Evolutionary conservation across 371 early-diverging fungal species (phyloP).

Genomic region (Mucor velutinosus): DNA sequence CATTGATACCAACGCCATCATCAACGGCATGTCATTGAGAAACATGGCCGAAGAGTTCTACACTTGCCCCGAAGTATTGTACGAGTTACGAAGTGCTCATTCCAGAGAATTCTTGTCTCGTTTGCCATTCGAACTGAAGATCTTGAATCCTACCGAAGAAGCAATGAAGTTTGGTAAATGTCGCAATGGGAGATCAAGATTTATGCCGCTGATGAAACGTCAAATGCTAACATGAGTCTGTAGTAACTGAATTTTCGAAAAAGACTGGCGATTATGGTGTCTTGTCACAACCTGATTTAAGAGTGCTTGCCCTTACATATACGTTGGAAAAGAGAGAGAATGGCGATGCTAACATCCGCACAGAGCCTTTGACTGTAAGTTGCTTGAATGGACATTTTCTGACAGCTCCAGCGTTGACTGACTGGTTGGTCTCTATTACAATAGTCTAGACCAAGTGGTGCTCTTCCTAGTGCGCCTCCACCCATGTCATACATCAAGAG

Average conservation of each 20-base stretch:
- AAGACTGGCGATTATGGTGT: conserved; percentile 92
- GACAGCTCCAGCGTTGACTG: too few relatives aligned
- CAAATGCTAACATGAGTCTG: background rate
- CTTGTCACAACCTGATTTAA: conserved; percentile 85
- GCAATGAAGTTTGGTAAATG: conserved; percentile 71
- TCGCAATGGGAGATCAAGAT: background rate
- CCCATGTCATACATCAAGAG: conserved; percentile 22
- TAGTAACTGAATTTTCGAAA: conserved; percentile 85
- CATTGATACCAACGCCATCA: conserved; percentile 67
- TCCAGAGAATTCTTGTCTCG: conserved; percentile 69
- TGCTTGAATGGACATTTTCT: too few relatives aligned
- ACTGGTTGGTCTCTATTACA: background rate
- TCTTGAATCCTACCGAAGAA: conserved; percentile 75
- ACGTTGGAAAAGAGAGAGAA: conserved; percentile 80
- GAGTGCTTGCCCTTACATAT: conserved; percentile 87
- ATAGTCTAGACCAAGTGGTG: conserved; percentile 41
- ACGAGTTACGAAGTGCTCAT: conserved; percentile 82
- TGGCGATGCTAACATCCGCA: conserved; percentile 64
- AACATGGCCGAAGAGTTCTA: conserved; percentile 73
- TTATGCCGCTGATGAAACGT: background rate
- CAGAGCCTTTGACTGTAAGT: conserved; percentile 59
- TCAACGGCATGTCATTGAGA: conserved; percentile 49
- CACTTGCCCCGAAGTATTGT: conserved; percentile 88
- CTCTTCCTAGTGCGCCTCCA: conserved; percentile 47
- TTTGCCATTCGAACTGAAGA: conserved; percentile 68